phyloP scores from a whole-genome alignment of 1,284 basidiomycete genomes.

The Cutaneotrichosporon mucoides region DNA sequence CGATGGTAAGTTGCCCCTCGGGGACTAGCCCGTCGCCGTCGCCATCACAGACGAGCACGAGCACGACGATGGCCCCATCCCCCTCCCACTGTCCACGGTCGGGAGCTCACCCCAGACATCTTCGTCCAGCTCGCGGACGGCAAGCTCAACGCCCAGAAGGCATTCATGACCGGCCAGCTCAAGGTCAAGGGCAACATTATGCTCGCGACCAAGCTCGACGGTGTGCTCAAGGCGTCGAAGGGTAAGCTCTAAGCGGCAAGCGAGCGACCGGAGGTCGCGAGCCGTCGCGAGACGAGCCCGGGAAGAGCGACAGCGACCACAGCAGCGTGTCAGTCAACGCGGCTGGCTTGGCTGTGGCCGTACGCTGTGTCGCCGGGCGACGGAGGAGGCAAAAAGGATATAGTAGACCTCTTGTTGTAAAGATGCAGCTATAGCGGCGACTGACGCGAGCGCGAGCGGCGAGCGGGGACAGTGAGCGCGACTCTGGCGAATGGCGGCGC shows the following conservation, averaged over 20 bases:
- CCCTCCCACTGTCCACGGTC: too few species aligned
- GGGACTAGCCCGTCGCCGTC: neutral
- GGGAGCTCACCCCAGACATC: conserved; percentile 23
- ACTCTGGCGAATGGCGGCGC: too few species aligned
- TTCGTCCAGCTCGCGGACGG: conserved; percentile 47
- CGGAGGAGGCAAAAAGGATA: too few species aligned
- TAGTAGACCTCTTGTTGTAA: too few species aligned
- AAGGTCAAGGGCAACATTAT: conserved; percentile 48
- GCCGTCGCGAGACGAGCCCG: neutral
- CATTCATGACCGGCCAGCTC: conserved; percentile 88
- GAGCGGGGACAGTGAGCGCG: too few species aligned
- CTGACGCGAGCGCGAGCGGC: too few species aligned
- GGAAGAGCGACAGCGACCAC: neutral
- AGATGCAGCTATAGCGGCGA: too few species aligned
- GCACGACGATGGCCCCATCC: neutral
- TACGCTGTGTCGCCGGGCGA: too few species aligned
- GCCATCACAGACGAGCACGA: neutral
- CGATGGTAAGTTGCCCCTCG: conserved; percentile 40
- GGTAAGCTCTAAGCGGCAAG: conserved; percentile 30
- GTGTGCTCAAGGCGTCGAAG: conserved; percentile 61
- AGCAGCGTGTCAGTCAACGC: too few species aligned
- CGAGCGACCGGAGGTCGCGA: neutral
- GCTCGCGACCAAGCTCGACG: conserved; percentile 69
- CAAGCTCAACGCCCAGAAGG: conserved; percentile 73
- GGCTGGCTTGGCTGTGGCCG: too few species aligned